phyloP scores from a whole-genome alignment of 2,329 filamentous ascomycete species.

The Mollisiaceae sp. region DNA sequence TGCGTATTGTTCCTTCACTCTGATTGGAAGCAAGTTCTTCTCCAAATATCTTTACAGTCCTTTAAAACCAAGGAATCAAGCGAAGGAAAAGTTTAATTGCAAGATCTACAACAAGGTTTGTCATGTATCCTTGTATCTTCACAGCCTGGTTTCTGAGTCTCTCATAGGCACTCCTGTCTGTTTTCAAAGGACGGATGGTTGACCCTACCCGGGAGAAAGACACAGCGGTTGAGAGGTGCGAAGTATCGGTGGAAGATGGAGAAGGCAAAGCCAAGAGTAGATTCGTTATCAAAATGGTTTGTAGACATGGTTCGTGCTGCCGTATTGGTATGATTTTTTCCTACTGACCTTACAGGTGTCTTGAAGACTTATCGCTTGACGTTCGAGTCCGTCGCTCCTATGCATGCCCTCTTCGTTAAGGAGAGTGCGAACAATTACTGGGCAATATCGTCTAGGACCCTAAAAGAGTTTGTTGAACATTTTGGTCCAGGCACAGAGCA shows the following conservation, averaged over 20 bases:
- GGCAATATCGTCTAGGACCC: conserved; percentile 72
- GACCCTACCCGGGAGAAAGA: conserved; percentile 69
- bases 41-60: conserved; percentile 71
- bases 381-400: conserved; percentile 75
- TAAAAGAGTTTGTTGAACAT: conserved; percentile 79
- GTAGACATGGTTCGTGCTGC: conserved; percentile 69
- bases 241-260: conserved; percentile 75
- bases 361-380: conserved; percentile 79
- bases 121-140: neutral
- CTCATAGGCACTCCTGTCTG: conserved; percentile 67
- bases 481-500: conserved; percentile 83
- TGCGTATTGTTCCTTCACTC: conserved; percentile 75
- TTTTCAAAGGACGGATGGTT: conserved; percentile 71
- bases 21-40: conserved; percentile 73
- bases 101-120: conserved; percentile 73
- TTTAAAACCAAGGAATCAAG: conserved; percentile 23
- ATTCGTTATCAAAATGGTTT: conserved; percentile 74
- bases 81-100: conserved; percentile 68
- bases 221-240: conserved; percentile 74
- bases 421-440: conserved; percentile 71
- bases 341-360: conserved; percentile 55
- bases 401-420: conserved; percentile 76
- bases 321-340: neutral
- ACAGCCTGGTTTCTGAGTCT: conserved; percentile 1
- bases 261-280: conserved; percentile 70